phyloP scores from a whole-genome alignment of 1,284 basidiomycete genomes.

The Peniophora sp. region DNA sequence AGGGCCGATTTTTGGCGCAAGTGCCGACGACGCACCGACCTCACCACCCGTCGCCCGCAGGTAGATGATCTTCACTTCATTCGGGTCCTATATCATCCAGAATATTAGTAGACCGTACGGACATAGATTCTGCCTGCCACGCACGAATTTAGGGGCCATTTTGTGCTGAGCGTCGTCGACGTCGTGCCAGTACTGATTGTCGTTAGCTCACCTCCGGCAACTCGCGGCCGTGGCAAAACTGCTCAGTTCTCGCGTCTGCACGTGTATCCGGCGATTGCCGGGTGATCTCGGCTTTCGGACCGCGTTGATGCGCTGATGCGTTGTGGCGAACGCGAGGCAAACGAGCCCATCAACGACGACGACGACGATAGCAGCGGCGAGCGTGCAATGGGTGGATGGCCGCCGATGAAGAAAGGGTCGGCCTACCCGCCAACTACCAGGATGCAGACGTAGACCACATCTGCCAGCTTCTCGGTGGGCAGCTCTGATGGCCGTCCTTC shows the following conservation, averaged over 20 bases:
- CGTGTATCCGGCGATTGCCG: neutral
- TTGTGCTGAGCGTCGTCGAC: conserved; percentile 19
- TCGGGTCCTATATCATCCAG: conserved; percentile 60
- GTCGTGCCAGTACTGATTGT: conserved; percentile 2
- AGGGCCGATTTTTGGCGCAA: conserved; percentile 99
- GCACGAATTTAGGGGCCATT: conserved; percentile 78
- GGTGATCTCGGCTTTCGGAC: too few species aligned
- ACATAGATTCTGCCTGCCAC: conserved; percentile 14
- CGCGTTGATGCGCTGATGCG: neutral
- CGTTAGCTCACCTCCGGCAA: conserved; percentile 8
- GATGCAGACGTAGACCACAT: conserved; percentile 75
- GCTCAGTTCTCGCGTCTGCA: neutral
- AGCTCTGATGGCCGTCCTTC: conserved; percentile 2
- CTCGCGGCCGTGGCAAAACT: neutral
- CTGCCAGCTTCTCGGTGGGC: conserved; percentile 75
- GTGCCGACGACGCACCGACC: conserved; percentile 97
- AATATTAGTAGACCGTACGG: conserved; percentile 11
- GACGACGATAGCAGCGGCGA: conserved; percentile 13
- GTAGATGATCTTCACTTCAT: conserved; percentile 98
- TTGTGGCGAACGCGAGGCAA: neutral
- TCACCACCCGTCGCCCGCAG: conserved; percentile 99
- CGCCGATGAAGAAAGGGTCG: conserved; percentile 57
- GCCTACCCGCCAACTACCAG: conserved; percentile 68
- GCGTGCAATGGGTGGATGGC: conserved; percentile 66
- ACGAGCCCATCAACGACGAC: conserved; percentile 11